Base-by-base conservation (phyloP, 2,329 filamentous ascomycete species). In the Epichloe sibirici region DNA sequence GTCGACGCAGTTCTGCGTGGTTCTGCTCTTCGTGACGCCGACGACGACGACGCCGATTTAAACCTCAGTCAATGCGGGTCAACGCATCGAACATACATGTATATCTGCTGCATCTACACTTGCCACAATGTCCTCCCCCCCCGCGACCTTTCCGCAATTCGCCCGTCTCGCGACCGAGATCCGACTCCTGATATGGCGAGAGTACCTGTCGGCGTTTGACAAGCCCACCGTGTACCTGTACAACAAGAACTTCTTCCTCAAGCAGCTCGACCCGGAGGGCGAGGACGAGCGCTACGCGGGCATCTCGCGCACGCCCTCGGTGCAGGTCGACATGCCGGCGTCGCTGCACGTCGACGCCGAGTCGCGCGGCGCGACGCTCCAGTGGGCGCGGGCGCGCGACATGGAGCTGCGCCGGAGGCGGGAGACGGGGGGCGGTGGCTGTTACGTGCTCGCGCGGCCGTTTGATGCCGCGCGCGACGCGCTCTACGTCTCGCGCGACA, bases 111-210 rank as follows among this genome's bases (percentile, higher is more conserved):
- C 17, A 21, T 21, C 23, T 23, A 4, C 23, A 23, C 23, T 23
- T 23, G 3, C 23, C n/a, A 43, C 40, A 25, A 34, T 39, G 42
- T 35, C 39, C 17, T 21, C 34, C 52, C 52, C 52, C 49, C 52
- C 52, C 49, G 39, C 23, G 38, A 37, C 9, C 62, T 64, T 47
- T 52, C 53, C 43, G 48, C 21, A 3, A 7, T 67, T 66, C 38
- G 8, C 4, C 5, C 48, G 40, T 3, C 56, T 66, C 17, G 60
- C 62, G 2, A 15, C 44, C 11, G 63, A 66, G 56, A 51, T 66
- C 7, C 63, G 64, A 28, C 49, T 43, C 7, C 34, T 48, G 6
- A 59, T 66, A 35, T 66, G 62, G 62, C 37, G 50, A 7, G 49
- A 52, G 3, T 47, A 53, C 15, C 43, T 63, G 2, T 49, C 53